Conservation (phyloP, 176 grass and related monocot genomes). For the Microstegium vimineum region DNA sequence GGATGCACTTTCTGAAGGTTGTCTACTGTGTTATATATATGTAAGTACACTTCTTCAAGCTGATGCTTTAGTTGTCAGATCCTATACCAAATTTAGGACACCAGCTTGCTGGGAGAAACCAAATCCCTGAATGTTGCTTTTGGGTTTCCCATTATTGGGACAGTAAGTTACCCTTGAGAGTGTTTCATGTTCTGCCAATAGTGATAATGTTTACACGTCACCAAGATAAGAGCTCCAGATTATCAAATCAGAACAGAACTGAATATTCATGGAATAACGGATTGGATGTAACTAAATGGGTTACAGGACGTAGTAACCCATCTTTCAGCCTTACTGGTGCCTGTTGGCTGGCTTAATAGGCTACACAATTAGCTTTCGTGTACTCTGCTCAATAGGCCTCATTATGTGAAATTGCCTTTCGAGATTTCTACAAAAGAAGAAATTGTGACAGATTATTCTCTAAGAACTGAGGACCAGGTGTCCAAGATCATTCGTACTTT, state of each 20-base stretch:
- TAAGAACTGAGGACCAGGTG: not conserved
- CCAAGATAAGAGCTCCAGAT: not conserved
- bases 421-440: not conserved
- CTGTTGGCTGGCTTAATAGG: not conserved
- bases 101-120: not conserved
- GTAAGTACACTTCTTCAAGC: constrained; percentile 3
- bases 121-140: not conserved
- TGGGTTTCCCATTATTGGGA: not conserved
- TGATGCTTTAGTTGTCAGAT: not conserved
- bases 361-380: not conserved
- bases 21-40: not conserved
- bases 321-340: not conserved
- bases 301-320: not conserved
- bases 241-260: not conserved
- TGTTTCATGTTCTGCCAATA: not conserved
- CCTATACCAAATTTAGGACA: not conserved
- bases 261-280: not conserved
- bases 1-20: not conserved
- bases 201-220: not conserved
- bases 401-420: not conserved
- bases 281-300: not conserved
- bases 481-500: not conserved
- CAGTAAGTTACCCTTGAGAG: not conserved
- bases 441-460: too few species aligned
- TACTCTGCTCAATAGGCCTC: not conserved